Evolutionary conservation across 768 basidiomycete genomes (phyloP), one percentile per base, ranked within the genome.

Genomic region (Tephrocybe sp.): DNA sequence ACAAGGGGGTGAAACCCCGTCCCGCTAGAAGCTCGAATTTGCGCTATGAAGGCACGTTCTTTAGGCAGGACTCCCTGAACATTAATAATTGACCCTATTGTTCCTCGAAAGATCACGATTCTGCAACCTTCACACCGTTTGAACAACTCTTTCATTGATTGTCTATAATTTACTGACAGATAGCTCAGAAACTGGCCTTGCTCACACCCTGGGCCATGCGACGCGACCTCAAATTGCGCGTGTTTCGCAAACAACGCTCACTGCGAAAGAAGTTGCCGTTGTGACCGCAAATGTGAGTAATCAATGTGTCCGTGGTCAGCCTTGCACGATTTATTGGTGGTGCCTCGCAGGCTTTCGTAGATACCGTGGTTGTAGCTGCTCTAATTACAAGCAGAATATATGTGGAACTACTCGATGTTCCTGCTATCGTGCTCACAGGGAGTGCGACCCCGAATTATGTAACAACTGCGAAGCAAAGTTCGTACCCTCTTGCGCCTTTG

Each of bases 401-500:
- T 80, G 71, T 64, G 62, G 60, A n/a, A 74, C 65, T 2, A 54
- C 60, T 12, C 65, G 64, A 4, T 89, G 87, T 55, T 72, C 76
- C 8, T 90, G 87, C 59, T 69, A 64, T 41, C 63, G 56, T 18
- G 67, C 72, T 0, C 59, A 67, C 8, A 71, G 81, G 28, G 88
- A 89, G 61, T 90, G 88, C 51, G 85, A 88, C 62, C 84, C 86
- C 2, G 80, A 82, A 28, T 49, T 87, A 8, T 90, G 88, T 52
- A 5, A 57, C 9, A 67, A 67, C 11, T 86, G 86, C 59, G 66
- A 70, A 52, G 69, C 75, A 46, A 74, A 61, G 82, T 83, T 36
- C 55, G 74, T 67, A 16, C 42, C 37, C 7, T 6, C 28, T 39
- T 6, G 21, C n/a, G 12, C 28, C 35, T 12, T n/a, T 12, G 40